A percentile compares a stretch with the other conserved stretches of the same genome.
Evolutionary conservation across 2,329 filamentous ascomycete genomes (phyloP).

Genomic region (Apiospora rasikravindrae): DNA sequence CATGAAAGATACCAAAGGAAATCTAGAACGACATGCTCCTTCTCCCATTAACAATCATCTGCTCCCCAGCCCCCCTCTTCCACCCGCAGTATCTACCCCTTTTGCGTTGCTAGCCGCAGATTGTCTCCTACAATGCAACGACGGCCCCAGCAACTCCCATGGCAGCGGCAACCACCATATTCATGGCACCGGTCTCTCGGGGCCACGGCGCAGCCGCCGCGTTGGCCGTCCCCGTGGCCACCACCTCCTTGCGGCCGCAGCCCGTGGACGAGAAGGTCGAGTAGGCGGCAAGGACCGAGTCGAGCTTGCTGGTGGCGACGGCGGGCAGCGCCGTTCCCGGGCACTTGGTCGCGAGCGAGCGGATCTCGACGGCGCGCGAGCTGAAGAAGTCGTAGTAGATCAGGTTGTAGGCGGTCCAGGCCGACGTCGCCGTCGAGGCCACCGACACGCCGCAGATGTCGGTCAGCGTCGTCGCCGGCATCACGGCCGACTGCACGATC

Average conservation of each 20-base stretch:
- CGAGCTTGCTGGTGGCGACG: not conserved
- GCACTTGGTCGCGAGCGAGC: conserved; percentile 1
- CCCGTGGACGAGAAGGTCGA: not conserved
- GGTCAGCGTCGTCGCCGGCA: conserved; percentile 2
- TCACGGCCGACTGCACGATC: not conserved
- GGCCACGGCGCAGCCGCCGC: not conserved
- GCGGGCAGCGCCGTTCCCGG: not conserved
- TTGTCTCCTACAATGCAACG: not conserved
- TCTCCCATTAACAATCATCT: not conserved
- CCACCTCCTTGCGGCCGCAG: not conserved
- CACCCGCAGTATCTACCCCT: not conserved
- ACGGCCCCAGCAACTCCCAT: not conserved
- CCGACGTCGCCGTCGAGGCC: not conserved
- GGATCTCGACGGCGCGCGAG: not conserved
- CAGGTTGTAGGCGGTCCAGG: conserved; percentile 12
- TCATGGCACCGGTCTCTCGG: not conserved
- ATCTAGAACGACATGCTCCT: too few species aligned
- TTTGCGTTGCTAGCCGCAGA: too few species aligned
- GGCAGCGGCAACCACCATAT: not conserved
- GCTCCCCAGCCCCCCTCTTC: rapidly evolving
- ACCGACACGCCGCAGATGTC: conserved; percentile 3
- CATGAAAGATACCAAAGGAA: too few species aligned
- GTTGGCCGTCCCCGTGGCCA: not conserved
- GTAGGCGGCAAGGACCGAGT: not conserved
- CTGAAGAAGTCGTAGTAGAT: conserved; percentile 7